Base-by-base conservation (phyloP, 208 protist genomes). In the Crithidia mellificae region DNA sequence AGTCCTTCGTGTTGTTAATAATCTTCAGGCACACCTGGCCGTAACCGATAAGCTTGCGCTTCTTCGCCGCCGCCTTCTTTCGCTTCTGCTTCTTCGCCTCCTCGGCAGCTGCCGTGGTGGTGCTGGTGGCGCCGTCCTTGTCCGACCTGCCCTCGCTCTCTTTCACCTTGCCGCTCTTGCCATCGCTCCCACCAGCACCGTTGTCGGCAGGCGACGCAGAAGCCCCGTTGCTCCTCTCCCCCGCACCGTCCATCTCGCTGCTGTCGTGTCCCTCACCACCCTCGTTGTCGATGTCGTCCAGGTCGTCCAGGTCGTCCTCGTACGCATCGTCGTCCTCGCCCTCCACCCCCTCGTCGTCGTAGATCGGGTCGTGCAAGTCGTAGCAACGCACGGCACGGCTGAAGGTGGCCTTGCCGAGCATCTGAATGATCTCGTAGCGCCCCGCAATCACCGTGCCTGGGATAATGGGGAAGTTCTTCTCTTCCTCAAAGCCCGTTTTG, bases 1-100 rank as follows among this genome's bases (percentile, higher is more conserved):
- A 99, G 72, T 98, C 97, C 67, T 98, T 98, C 25, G 87, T 91
- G 84, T 99, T 98, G 80, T 98, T 98, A 68, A 98, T 99, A 52
- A 99, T 98, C 79, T 99, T 99, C 20, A 99, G 72, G 70, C 96
- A 98, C 25, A 98, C 91, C 72, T 94, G 71, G 17, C 73, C 74
- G 62, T 93, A 91, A 53, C 91, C 88, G 53, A 85, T 20, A 14
- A 85, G 62, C 69, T 78, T 72, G 12, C 57, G 68, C 68, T 58
- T 63, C 44, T 58, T 64, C 22, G 34, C 53, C 25, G 20, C 12
- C 39, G 17, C 32, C 41, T 54, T n/a, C 36, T 36, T 53, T 17
- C 29, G 20, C 57, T 39, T 50, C 17, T 32, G 12, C 46, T n/a
- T 4, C 59, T 38, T 15, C 38, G 25, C 25, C 27, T 47, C 8